Base-by-base conservation (phyloP, 1,284 basidiomycete species). In the Irpex lacteus region DNA sequence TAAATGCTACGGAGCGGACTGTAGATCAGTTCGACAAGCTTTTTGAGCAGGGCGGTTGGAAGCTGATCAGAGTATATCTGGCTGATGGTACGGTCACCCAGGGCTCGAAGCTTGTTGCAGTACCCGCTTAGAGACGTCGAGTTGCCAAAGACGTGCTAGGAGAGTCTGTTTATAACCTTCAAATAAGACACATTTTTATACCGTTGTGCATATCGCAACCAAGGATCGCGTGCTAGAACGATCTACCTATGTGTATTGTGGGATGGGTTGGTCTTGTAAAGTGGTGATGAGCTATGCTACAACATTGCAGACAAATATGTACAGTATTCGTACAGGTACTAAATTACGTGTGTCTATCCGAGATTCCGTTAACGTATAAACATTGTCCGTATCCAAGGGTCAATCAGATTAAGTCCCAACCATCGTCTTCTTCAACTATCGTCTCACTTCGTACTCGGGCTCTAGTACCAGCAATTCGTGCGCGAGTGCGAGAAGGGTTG, bases 401-500 rank as follows among this genome's bases (percentile, higher is more conserved):
- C 11, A 19, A 34, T 56, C 32, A 56, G 13, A 70, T 60, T 8
- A 70, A 55, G 60, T 69, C 68, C 63, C 65, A 70, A 54, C 65
- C 71, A 52, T 72, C 77, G 18, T 70, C 71, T 21, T 78, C 77
- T 58, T 77, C 77, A 13, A 70, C 58, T 6, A 75, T 70, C 21
- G 61, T 65, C 6, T 71, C 70, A 36, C 56, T 47, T 52, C 60
- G 52, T 34, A 54, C 47, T 3, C 53, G 58, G 26, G 26, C 58
- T 58, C 59, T 47, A 36, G 58, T 36, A 6, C 54, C 55, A 9
- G 26, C 67, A 15, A 40, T 69, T 9, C 70, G 60, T 34, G 70
- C 72, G 9, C 75, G 69, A 15, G 70, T 68, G 26, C 74, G 70
- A 52, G 78, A 71, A 11, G 88, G 88, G 64, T 82, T 85, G 6